These are phyloP conservation scores for Forsythia viridissima DNA, from an alignment of 257 asterid species.

Conservation along the genomic window DNA sequence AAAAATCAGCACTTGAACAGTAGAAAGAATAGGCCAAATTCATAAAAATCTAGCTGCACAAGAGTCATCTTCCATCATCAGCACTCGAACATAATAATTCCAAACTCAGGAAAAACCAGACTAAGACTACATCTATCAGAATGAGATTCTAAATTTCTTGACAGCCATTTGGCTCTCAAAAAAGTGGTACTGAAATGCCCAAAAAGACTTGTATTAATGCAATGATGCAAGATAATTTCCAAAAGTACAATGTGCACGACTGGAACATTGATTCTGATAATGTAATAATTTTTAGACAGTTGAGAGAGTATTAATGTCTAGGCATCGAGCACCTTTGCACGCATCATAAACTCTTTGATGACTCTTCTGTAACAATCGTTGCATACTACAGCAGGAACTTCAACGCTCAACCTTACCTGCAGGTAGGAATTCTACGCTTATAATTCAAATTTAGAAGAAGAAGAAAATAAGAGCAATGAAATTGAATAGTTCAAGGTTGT, in stretches of 20 bases:
- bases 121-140: not conserved
- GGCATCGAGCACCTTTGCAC: slow-evolving; percentile 53
- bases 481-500: not conserved
- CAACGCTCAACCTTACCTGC: slow-evolving; percentile 82
- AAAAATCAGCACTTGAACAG: not conserved
- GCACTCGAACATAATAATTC: not conserved
- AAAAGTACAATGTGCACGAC: not conserved
- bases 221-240: not conserved
- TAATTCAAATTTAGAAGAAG: not conserved
- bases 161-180: not conserved
- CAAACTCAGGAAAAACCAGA: not conserved
- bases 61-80: not conserved
- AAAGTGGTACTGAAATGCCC: not conserved
- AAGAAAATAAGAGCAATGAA: not conserved
- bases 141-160: not conserved
- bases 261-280: not conserved
- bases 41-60: not conserved
- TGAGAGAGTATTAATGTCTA: not conserved
- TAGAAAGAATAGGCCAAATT: not conserved
- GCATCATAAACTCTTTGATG: slow-evolving; percentile 66
- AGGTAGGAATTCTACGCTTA: not conserved
- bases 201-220: not conserved
- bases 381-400: slow-evolving; percentile 81
- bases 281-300: not conserved
- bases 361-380: slow-evolving; percentile 74